Evolutionary conservation across 2,329 filamentous ascomycete genomes (phyloP).

Genomic region (Nigrospora osmanthi): DNA sequence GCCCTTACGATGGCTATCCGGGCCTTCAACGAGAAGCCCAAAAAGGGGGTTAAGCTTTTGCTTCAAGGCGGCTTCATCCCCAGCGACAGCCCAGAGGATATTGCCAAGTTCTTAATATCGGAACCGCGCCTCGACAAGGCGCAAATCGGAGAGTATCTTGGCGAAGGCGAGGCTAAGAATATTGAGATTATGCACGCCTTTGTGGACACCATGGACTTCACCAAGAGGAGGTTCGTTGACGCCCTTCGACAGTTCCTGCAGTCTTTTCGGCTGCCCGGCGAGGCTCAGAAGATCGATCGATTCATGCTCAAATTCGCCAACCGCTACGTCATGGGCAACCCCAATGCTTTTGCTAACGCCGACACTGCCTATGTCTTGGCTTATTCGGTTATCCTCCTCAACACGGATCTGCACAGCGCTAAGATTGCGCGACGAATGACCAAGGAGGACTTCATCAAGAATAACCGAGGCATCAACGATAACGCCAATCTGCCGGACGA

Average conservation of each 20-base stretch:
- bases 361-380: slow-evolving; percentile 95
- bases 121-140: slow-evolving; percentile 87
- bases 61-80: slow-evolving; percentile 81
- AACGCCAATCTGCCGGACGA: slow-evolving; percentile 88
- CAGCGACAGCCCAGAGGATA: slow-evolving; percentile 69
- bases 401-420: slow-evolving; percentile 87
- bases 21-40: slow-evolving; percentile 97
- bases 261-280: slow-evolving; percentile 87
- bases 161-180: slow-evolving; percentile 87
- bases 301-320: slow-evolving; percentile 99
- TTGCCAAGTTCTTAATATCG: slow-evolving; percentile 72
- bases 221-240: slow-evolving; percentile 85
- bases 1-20: slow-evolving; percentile 81
- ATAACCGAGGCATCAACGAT: slow-evolving; percentile 97
- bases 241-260: slow-evolving; percentile 87
- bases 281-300: slow-evolving; percentile 97
- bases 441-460: slow-evolving; percentile 97
- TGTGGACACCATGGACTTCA: slow-evolving; percentile 91
- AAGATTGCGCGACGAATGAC: slow-evolving; percentile 86
- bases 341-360: slow-evolving; percentile 94
- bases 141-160: slow-evolving; percentile 87
- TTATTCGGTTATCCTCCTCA: slow-evolving; percentile 94
- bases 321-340: slow-evolving; percentile 88
- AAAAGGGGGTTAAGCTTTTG: slow-evolving; percentile 80
- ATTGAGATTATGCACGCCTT: slow-evolving; percentile 98